Evolutionary conservation across 306 rosid genomes (phyloP).

Genomic region (Purshia tridentata): DNA sequence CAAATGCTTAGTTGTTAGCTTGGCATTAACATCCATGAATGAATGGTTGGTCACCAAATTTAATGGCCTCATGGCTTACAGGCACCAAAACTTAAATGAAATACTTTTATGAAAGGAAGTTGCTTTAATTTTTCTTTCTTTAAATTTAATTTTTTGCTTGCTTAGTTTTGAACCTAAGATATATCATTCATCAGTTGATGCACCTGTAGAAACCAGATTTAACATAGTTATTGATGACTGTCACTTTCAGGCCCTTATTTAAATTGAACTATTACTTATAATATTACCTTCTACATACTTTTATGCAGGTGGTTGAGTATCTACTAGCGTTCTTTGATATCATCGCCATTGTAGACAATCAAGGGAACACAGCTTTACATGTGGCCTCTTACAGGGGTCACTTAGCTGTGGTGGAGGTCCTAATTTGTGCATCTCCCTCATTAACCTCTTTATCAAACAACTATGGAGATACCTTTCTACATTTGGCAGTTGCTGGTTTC

Average conservation of each 20-base stretch:
- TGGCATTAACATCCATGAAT: neutral
- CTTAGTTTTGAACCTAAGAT: neutral
- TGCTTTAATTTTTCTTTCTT: neutral
- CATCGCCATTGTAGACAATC: constrained; percentile 55
- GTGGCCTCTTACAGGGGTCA: constrained; percentile 74
- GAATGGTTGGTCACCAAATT: constrained; percentile 6
- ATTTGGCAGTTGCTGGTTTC: constrained; percentile 87
- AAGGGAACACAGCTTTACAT: constrained; percentile 83
- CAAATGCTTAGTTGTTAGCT: neutral
- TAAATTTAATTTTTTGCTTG: neutral
- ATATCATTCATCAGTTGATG: neutral
- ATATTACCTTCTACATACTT: constrained; percentile 15
- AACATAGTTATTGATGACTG: neutral
- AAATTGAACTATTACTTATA: neutral
- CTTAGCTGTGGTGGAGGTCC: constrained; percentile 57
- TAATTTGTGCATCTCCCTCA: constrained; percentile 53
- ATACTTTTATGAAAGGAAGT: neutral
- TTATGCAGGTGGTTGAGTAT: constrained; percentile 70
- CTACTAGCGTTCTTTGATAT: constrained; percentile 53
- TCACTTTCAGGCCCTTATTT: neutral
- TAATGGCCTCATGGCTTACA: constrained; percentile 13
- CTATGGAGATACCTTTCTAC: constrained; percentile 84
- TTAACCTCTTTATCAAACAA: constrained; percentile 48
- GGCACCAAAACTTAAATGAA: neutral
- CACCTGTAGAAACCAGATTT: neutral